A percentile compares a stretch with the other conserved stretches of the same genome.
Evolutionary conservation across 148 eudicot genomes (phyloP).

Genomic region (Suaeda aralocaspica): DNA sequence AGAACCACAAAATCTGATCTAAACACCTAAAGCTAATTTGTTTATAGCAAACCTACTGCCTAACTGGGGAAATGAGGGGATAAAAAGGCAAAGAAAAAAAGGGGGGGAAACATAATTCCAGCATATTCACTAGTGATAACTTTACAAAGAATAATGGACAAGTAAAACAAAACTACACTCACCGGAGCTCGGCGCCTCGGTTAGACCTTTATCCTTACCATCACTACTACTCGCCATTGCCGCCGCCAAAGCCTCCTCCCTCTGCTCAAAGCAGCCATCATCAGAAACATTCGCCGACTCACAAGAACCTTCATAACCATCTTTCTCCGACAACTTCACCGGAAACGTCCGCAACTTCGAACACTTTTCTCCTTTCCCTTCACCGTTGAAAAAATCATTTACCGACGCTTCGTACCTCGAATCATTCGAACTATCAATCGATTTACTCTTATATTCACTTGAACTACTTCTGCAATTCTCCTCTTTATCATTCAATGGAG

Average conservation of each 20-base stretch:
- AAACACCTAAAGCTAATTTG: neutral
- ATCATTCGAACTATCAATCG: conserved; percentile 24
- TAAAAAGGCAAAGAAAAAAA: neutral
- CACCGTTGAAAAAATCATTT: conserved; percentile 23
- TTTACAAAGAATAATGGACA: neutral
- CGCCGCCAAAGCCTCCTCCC: conserved; percentile 16
- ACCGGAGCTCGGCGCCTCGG: conserved; percentile 22
- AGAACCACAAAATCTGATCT: neutral
- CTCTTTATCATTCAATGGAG: conserved; percentile 37
- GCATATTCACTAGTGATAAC: neutral
- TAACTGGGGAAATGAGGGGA: too few species aligned
- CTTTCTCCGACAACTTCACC: conserved; percentile 37
- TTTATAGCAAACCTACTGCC: neutral
- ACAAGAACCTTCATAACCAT: conserved; percentile 33
- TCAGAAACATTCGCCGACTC: conserved; percentile 35
- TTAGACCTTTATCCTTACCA: conserved; percentile 27
- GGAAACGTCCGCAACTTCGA: conserved; percentile 39
- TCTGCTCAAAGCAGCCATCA: conserved; percentile 32
- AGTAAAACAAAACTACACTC: conserved; percentile 37
- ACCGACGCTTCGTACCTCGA: conserved; percentile 27
- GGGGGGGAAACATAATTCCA: neutral
- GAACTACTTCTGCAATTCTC: conserved; percentile 20
- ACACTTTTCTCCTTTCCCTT: conserved; percentile 31
- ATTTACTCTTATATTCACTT: conserved; percentile 35
- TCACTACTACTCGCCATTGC: conserved; percentile 14